Conservation (phyloP, 2,329 filamentous ascomycete genomes). For the Metarhizium guizhouense region DNA sequence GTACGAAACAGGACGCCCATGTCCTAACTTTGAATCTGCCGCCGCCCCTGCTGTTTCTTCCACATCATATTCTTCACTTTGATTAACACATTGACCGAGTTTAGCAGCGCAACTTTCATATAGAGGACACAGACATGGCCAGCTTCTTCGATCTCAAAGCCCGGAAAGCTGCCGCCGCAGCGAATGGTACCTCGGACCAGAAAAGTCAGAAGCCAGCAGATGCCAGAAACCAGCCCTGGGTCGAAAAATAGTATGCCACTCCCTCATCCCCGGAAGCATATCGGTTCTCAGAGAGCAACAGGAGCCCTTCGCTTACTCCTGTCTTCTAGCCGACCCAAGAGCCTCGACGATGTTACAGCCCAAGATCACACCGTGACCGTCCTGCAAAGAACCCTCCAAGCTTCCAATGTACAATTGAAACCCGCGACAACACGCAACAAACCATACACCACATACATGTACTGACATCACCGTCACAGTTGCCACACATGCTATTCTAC, state of each 20-base stretch:
- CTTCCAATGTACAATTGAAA: slow-evolving; percentile 63
- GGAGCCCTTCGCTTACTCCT: neutral
- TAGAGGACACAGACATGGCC: slow-evolving; percentile 49
- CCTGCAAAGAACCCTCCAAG: slow-evolving; percentile 85
- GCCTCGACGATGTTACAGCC: slow-evolving; percentile 86
- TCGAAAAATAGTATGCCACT: slow-evolving; percentile 84
- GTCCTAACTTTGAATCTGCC: too few species aligned
- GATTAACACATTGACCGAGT: too few species aligned
- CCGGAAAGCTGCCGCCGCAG: slow-evolving; percentile 66
- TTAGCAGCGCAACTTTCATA: too few species aligned
- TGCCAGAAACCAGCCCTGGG: slow-evolving; percentile 77
- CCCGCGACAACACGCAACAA: neutral
- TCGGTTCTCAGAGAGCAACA: neutral
- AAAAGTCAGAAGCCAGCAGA: slow-evolving; percentile 56
- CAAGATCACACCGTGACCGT: slow-evolving; percentile 96
- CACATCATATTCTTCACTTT: too few species aligned
- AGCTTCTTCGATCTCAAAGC: slow-evolving; percentile 96
- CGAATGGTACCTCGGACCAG: slow-evolving; percentile 50
- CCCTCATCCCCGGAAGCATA: neutral
- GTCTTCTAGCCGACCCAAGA: slow-evolving; percentile 71
- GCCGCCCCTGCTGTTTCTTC: too few species aligned
- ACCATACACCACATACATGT: neutral
- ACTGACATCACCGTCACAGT: slow-evolving; percentile 26
- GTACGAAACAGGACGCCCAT: too few species aligned
- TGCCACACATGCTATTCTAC: slow-evolving; percentile 99